Conservation (phyloP, 768 basidiomycete genomes). For the Panellus pusillus region DNA sequence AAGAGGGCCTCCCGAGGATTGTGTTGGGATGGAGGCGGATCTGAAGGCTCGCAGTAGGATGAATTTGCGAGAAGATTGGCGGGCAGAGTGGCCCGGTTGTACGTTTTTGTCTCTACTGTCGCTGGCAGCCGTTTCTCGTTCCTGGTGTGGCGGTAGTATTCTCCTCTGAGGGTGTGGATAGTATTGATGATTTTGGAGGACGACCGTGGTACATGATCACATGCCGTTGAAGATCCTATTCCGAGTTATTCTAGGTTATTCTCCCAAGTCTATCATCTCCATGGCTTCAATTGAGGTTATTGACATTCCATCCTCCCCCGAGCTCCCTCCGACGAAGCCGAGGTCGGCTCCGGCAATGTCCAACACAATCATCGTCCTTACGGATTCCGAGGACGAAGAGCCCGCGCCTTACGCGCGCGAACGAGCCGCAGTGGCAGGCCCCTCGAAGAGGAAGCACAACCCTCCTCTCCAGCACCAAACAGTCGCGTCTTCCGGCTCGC, state of each 20-base stretch:
- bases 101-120: conserved; percentile 22
- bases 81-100: conserved; percentile 49
- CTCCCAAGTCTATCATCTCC: no score
- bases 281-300: not conserved
- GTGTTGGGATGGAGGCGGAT: not conserved
- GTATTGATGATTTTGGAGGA: not conserved
- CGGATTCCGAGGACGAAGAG: conserved; percentile 15
- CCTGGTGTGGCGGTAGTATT: conserved; percentile 66
- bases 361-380: conserved; percentile 1
- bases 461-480: conserved; percentile 5
- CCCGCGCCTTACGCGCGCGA: not conserved
- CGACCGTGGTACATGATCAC: not conserved
- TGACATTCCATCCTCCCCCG: conserved; percentile 6
- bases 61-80: conserved; percentile 30
- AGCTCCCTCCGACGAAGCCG: not conserved
- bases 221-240: not conserved
- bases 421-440: conserved; percentile 3
- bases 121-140: conserved; percentile 35
- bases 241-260: no score
- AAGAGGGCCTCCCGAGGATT: conserved; percentile 19
- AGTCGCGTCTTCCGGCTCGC: conserved; percentile 10
- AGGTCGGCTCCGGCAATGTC: not conserved
- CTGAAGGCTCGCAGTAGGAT: conserved; percentile 2
- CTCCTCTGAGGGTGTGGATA: conserved; percentile 47
- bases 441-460: not conserved